Base-by-base conservation (phyloP, 2,329 filamentous ascomycete genomes). In the Gnomoniopsis sp. region DNA sequence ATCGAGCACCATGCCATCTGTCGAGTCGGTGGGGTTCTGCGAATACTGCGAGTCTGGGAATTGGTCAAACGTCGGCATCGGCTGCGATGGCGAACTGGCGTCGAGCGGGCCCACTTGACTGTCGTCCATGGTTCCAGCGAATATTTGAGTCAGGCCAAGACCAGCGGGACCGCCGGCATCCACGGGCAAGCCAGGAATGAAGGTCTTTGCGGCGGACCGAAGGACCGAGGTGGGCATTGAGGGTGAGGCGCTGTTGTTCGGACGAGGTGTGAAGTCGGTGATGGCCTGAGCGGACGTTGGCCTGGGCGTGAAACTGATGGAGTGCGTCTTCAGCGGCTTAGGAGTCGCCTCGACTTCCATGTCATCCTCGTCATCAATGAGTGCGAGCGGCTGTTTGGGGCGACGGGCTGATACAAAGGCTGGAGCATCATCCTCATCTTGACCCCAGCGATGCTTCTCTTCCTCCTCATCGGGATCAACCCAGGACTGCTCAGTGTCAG, bases 91-190 rank as follows among this genome's bases (percentile, higher is more conserved):
- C 19, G 80, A 71, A 19, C n/a, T 22, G 34, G 65, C 66, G 34
- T 61, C 67, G 15, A 63, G 62, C 15, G 68, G 66, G 19, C 65
- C 66, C 56, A 65, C 66, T 65, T 85, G 81, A 65, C 80, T 85
- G 70, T 78, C 86, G 50, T 90, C 91, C 85, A 97, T 89, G 1
- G 92, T 96, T 14, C 91, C 91, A 6, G 89, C 90, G 69, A 96
- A 97, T 62, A 95, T 93, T 67, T 96, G 93, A 0, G 91, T 96
- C 48, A 96, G 79, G 11, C 91, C 89, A 46, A 96, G 75, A 2
- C 85, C 86, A 38, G 84, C 85, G 22, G 84, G 79, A 0, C 79
- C 82, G 22, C 74, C 74, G 10, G 67, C 67, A 7, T 79, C 72
- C 3, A 87, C 78, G 2, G 87, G 83, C 21, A 91, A 74, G 1